Evolutionary conservation across 169 alveolate species (phyloP), one percentile per base, ranked within the genome.

Genomic region (Perkinsus marinus): DNA sequence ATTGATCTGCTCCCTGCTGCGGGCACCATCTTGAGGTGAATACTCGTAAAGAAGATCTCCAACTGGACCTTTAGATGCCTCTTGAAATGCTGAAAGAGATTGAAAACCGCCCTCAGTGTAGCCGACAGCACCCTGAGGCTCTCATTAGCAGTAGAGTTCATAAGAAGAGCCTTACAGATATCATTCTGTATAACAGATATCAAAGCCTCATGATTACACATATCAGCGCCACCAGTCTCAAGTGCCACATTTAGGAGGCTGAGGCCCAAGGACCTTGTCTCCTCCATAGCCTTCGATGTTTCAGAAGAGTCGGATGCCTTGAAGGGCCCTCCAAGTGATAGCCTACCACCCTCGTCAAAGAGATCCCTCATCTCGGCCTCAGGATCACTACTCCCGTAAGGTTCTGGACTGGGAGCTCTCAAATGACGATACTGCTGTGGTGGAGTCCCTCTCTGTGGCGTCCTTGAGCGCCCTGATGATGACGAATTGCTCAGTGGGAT

Each of bases 1-100:
- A 68, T 91, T 79, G 93, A 39, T 19, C 47, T 90, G 34, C 91
- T 89, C 37, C 93, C 92, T 90, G 68, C 16, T 30, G 26, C 43
- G 89, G 93, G 92, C 43, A 94, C 95, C 39, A 94, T 94, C 93
- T 92, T 94, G 89, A 94, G 91, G 93, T 94, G 95, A 19, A 94
- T 92, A 34, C 94, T 92, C 36, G 92, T 92, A 90, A 94, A 94
- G 93, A 94, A 94, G 46, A 94, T 93, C 92, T 94, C 95, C 57
- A 92, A 92, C 92, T 94, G 95, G 89, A 94, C 95, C 93, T 94
- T 92, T 68, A 94, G 90, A 79, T 94, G 95, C 91, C 93, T 68
- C 93, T 92, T 94, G 93, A 94, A 92, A 89, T 93, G 92, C 38
- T 91, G 94, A 57, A 94, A 94, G 34, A 94, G 90, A 68, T 92